These are phyloP conservation scores for Bathelium albidoporum DNA, from an alignment of 495 filamentous ascomycete species.

Conservation along the genomic window DNA sequence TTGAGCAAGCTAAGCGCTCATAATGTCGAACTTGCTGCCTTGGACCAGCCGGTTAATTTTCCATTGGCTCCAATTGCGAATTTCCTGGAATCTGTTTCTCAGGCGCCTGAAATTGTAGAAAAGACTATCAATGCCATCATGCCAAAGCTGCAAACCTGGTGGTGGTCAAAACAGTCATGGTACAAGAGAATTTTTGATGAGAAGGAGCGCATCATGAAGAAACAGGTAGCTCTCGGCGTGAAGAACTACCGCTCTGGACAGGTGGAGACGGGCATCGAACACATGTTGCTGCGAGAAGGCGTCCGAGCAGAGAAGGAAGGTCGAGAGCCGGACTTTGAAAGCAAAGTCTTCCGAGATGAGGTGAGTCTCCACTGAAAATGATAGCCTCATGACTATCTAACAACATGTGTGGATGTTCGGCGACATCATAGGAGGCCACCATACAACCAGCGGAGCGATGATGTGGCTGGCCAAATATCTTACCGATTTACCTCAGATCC, in stretches of 20 bases:
- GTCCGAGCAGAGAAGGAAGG: constrained; percentile 25
- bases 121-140: background rate
- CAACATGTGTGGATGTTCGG: background rate
- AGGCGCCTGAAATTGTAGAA: background rate
- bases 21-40: background rate
- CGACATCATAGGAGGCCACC: background rate
- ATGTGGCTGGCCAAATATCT: constrained; percentile 3
- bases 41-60: background rate
- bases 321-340: constrained; percentile 15
- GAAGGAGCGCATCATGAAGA: background rate
- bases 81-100: background rate
- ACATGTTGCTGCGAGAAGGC: constrained; percentile 31
- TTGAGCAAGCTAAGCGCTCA: background rate
- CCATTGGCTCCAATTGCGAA: background rate
- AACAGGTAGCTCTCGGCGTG: background rate
- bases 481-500: background rate
- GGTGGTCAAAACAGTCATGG: background rate
- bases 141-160: background rate
- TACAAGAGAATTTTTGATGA: background rate
- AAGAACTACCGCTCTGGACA: background rate
- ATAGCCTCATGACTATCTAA: background rate
- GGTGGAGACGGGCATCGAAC: constrained; percentile 21
- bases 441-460: constrained; percentile 1
- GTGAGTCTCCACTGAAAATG: background rate
- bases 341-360: background rate